Conservation (phyloP, 306 rosid species). For the Casuarina cunninghamiana region DNA sequence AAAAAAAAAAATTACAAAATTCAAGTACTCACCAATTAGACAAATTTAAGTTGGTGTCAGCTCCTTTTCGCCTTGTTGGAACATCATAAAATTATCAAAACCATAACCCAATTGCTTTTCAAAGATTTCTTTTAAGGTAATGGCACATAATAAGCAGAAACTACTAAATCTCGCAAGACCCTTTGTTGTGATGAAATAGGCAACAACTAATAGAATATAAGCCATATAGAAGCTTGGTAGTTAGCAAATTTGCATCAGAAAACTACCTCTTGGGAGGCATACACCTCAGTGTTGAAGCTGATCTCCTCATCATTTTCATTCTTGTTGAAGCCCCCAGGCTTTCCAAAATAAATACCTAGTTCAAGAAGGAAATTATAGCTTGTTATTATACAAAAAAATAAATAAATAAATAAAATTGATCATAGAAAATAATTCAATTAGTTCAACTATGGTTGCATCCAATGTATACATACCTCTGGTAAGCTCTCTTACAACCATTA, state of each 20-base stretch:
- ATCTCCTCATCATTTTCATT: slow-evolving; percentile 71
- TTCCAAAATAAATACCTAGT: slow-evolving; percentile 63
- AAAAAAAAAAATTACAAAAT: background rate
- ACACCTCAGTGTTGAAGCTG: slow-evolving; percentile 88
- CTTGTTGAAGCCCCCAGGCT: slow-evolving; percentile 77
- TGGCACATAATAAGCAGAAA: background rate
- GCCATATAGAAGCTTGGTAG: background rate
- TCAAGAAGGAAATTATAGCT: slow-evolving; percentile 4
- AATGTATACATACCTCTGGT: slow-evolving; percentile 72
- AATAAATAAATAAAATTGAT: too few species aligned
- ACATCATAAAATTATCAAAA: background rate
- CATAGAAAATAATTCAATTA: too few species aligned
- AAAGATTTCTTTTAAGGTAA: background rate
- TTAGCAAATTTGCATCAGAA: slow-evolving; percentile 10
- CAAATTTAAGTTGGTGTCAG: background rate
- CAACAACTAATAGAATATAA: background rate
- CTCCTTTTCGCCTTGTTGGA: background rate
- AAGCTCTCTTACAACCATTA: slow-evolving; percentile 92
- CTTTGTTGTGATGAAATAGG: background rate
- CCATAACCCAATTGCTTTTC: background rate
- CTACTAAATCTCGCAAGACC: background rate
- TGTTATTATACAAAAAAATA: too few species aligned
- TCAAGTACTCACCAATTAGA: background rate
- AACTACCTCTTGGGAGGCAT: slow-evolving; percentile 68
- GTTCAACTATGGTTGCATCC: background rate